Evolutionary conservation across 805 yeast genomes (phyloP).

Genomic region (Cyberlindnera amylophila): DNA sequence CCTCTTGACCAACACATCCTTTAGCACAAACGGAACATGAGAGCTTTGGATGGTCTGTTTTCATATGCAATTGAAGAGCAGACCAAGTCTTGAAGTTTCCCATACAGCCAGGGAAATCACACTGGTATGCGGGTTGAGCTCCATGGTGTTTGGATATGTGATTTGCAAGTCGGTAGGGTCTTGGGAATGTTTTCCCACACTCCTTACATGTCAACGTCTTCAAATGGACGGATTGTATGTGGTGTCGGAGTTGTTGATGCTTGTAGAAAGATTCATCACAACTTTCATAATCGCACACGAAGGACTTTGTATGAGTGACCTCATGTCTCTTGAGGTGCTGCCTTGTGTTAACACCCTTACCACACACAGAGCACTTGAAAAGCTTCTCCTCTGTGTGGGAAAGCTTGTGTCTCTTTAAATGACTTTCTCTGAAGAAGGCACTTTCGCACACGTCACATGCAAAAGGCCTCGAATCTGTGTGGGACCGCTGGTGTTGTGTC

Average conservation of each 20-base stretch:
- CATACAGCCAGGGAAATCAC: constrained; percentile 61
- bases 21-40: constrained; percentile 63
- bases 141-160: constrained; percentile 70
- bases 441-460: constrained; percentile 61
- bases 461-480: constrained; percentile 76
- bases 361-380: constrained; percentile 66
- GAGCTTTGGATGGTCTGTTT: constrained; percentile 67
- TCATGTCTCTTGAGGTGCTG: constrained; percentile 87
- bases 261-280: constrained; percentile 71
- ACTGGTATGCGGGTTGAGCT: constrained; percentile 49
- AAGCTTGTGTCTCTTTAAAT: constrained; percentile 66
- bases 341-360: constrained; percentile 72
- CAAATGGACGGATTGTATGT: constrained; percentile 59
- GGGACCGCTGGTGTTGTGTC: constrained; percentile 77
- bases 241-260: constrained; percentile 73
- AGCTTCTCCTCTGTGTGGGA: constrained; percentile 70
- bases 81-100: constrained; percentile 66
- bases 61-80: constrained; percentile 65
- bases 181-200: constrained; percentile 62
- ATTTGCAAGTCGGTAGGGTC: constrained; percentile 60
- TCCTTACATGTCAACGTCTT: constrained; percentile 48
- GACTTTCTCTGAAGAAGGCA: constrained; percentile 73
- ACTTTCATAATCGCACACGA: constrained; percentile 52
- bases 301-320: constrained; percentile 69
- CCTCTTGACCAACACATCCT: constrained; percentile 68